Evolutionary conservation across 176 grass and related monocot species (phyloP).

Genomic region (Musa troglodytarum): DNA sequence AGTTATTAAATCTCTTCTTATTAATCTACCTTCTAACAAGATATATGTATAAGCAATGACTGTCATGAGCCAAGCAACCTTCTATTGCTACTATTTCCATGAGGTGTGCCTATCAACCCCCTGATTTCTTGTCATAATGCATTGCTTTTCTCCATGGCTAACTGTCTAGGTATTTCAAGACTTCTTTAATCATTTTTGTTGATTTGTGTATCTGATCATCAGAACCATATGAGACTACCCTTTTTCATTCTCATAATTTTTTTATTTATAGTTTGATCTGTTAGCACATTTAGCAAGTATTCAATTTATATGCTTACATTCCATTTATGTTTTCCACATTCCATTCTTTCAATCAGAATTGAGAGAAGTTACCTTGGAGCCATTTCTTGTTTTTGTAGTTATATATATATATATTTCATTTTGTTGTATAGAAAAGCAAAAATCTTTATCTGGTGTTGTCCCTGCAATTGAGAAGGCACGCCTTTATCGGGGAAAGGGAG

Average conservation of each 20-base stretch:
- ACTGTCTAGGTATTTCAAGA: background rate
- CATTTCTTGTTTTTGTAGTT: conserved; percentile 14
- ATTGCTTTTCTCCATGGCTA: background rate
- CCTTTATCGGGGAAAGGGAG: conserved; percentile 95
- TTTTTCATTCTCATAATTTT: background rate
- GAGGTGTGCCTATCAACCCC: background rate
- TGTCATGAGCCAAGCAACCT: background rate
- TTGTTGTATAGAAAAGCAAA: conserved; percentile 52
- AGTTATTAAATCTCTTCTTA: background rate
- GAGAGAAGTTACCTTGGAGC: conserved; percentile 6
- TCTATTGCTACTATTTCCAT: background rate
- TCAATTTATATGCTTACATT: background rate
- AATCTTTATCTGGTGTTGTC: conserved; percentile 67
- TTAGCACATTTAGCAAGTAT: background rate
- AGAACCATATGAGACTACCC: background rate
- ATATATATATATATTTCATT: conserved; percentile 2
- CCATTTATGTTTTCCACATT: background rate
- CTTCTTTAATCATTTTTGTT: background rate
- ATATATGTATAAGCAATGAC: background rate
- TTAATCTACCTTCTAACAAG: background rate
- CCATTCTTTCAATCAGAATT: background rate
- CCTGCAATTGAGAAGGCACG: conserved; percentile 88
- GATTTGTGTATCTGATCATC: background rate
- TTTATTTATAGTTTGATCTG: background rate
- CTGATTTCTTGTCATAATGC: background rate